phyloP scores from a whole-genome alignment of 2,329 filamentous ascomycete genomes.

The Elsinoe perseae region DNA sequence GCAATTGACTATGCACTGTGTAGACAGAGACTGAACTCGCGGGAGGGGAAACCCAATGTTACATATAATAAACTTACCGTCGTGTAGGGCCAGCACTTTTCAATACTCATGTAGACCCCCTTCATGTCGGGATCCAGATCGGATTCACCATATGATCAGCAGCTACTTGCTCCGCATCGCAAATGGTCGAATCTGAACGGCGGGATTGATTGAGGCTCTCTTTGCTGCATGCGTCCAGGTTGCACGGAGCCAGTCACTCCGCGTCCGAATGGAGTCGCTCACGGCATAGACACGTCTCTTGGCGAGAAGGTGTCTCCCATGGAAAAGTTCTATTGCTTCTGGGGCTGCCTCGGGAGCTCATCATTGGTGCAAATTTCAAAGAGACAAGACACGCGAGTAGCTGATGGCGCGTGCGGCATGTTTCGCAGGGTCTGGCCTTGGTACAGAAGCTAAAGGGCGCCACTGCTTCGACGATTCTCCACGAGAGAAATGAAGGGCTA shows the following conservation, averaged over 20 bases:
- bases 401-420: background rate
- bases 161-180: constrained; percentile 3
- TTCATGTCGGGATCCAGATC: constrained; percentile 7
- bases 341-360: background rate
- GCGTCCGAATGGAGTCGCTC: background rate
- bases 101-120: background rate
- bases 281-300: background rate
- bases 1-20: background rate
- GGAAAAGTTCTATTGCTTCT: background rate
- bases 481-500: background rate
- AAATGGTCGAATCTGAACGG: constrained; percentile 11
- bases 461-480: background rate
- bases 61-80: constrained; percentile 9
- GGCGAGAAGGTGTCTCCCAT: background rate
- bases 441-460: constrained; percentile 3
- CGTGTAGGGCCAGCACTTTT: constrained; percentile 3
- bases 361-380: constrained; percentile 9
- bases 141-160: constrained; percentile 1
- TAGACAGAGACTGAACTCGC: background rate
- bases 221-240: background rate
- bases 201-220: constrained; percentile 2
- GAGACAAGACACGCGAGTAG: background rate
- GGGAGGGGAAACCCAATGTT: background rate
- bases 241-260: background rate
- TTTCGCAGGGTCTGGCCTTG: background rate